Evolutionary conservation across 2,329 filamentous ascomycete species (phyloP).

Genomic region (Hymenoscyphus albidus): DNA sequence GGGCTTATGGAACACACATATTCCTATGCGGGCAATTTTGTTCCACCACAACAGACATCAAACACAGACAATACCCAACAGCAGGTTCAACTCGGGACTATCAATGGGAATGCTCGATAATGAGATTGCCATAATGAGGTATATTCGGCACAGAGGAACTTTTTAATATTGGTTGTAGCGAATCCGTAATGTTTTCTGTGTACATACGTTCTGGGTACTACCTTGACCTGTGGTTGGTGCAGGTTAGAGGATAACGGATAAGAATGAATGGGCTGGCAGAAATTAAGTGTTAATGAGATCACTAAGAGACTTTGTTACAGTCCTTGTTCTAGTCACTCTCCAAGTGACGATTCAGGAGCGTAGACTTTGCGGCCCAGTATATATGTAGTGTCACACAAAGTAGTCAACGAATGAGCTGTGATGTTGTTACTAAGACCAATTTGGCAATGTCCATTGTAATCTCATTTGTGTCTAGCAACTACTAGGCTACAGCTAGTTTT

Average conservation of each 20-base stretch:
- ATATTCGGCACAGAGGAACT: neutral
- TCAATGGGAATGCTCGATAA: neutral
- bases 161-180: neutral
- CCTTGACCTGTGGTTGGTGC: neutral
- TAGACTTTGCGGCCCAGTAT: neutral
- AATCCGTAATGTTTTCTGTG: neutral
- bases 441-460: neutral
- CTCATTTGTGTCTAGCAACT: too few relatives aligned
- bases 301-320: neutral
- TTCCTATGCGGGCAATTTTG: neutral
- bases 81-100: neutral
- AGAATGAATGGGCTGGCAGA: neutral
- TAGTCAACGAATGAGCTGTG: neutral
- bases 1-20: neutral
- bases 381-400: neutral
- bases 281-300: neutral
- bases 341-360: neutral
- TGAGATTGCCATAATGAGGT: neutral
- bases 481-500: too few relatives aligned
- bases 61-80: neutral
- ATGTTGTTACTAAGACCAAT: neutral
- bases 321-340: neutral
- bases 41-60: neutral
- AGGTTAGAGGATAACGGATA: neutral
- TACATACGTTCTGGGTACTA: neutral